Conservation (phyloP, 139 green algal species). For the Ettlia oleoabundans region DNA sequence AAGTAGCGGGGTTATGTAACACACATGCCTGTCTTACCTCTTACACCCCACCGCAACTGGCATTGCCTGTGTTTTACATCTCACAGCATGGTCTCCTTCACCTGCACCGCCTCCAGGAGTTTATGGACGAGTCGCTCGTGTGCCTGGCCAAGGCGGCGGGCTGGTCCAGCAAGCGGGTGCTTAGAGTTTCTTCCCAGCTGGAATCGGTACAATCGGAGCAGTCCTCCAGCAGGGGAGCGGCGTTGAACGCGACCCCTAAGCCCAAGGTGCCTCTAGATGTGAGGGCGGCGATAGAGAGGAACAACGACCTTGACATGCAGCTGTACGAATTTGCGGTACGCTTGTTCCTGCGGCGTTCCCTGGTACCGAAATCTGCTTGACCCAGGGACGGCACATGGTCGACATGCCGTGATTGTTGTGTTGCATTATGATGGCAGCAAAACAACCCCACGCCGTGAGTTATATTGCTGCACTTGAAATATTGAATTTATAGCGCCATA, state of each 20-base stretch:
- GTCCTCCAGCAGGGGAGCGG: background rate
- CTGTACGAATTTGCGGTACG: background rate
- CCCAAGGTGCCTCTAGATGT: background rate
- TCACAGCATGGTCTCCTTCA: too few species aligned
- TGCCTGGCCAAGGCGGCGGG: background rate
- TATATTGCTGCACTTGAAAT: too few species aligned
- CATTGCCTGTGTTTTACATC: too few species aligned
- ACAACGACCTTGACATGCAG: background rate
- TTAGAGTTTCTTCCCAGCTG: background rate
- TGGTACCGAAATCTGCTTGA: background rate
- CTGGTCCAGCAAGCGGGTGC: background rate
- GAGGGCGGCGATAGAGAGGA: background rate
- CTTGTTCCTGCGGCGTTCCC: background rate
- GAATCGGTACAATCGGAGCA: background rate
- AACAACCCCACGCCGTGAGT: too few species aligned
- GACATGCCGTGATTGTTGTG: background rate
- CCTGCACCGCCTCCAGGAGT: too few species aligned
- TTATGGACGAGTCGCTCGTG: slow-evolving; percentile 2
- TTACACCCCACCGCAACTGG: too few species aligned
- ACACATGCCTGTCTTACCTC: too few species aligned
- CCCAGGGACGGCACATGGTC: background rate
- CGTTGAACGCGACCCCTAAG: background rate
- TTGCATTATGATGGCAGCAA: too few species aligned
- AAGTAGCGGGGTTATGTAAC: too few species aligned
- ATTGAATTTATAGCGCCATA: too few species aligned